Conservation (phyloP, 306 rosid genomes). For the Cajanus cajan region DNA sequence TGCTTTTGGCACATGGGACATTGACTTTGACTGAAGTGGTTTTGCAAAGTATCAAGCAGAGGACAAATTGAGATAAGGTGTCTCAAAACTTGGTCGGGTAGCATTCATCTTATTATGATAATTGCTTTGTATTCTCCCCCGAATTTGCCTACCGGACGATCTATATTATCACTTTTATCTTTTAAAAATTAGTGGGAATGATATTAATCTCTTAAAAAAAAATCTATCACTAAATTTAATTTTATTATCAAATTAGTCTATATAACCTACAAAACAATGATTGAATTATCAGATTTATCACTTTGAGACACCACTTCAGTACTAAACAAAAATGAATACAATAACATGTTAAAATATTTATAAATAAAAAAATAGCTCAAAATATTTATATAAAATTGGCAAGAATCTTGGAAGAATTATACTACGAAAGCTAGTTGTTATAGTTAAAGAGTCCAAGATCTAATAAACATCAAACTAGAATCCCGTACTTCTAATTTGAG, state of each 20-base stretch:
- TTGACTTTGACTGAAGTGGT: background rate
- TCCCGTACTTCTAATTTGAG: background rate
- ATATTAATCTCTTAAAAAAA: background rate
- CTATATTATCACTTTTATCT: background rate
- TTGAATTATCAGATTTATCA: background rate
- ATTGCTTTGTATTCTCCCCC: background rate
- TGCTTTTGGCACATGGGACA: background rate
- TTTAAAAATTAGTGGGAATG: background rate
- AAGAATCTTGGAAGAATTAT: background rate
- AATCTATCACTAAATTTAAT: background rate
- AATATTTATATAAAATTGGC: too few relatives aligned
- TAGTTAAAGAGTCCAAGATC: background rate
- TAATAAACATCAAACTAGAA: background rate
- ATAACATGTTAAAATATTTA: background rate
- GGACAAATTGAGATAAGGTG: background rate
- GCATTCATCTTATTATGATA: background rate
- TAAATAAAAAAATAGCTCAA: too few relatives aligned
- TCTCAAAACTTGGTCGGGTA: background rate
- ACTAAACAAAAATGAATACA: too few relatives aligned
- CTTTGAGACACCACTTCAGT: background rate
- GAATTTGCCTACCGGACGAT: too few relatives aligned
- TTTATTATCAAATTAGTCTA: background rate
- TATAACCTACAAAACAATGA: background rate
- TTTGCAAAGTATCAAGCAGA: background rate
- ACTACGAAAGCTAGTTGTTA: background rate